A percentile compares a stretch with the other conserved stretches of the same genome.
These are phyloP conservation scores for Moelleriella libera DNA, from an alignment of 2,329 filamentous ascomycete genomes.

Conservation along the genomic window DNA sequence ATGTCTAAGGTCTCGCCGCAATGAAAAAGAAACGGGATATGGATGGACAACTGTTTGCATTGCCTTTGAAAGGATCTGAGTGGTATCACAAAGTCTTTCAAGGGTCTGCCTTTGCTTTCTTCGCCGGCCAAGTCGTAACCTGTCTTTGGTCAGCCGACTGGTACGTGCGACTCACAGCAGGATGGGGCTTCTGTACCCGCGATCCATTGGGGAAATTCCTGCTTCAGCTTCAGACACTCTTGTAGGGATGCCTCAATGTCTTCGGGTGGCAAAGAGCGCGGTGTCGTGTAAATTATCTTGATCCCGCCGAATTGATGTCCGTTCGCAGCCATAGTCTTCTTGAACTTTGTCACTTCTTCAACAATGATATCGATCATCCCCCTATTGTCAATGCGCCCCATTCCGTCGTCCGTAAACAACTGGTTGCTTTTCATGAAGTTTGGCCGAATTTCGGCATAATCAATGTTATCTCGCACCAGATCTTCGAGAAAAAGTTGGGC, in stretches of 20 bases:
- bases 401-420: constrained; percentile 44
- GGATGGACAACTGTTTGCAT: constrained; percentile 31
- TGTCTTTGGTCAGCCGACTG: constrained; percentile 10
- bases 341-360: constrained; percentile 36
- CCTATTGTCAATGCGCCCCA: constrained; percentile 33
- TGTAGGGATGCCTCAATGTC: constrained; percentile 37
- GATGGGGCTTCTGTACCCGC: constrained; percentile 31
- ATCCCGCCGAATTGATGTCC: constrained; percentile 42
- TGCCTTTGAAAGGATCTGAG: constrained; percentile 40
- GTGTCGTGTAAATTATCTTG: constrained; percentile 60
- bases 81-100: constrained; percentile 38
- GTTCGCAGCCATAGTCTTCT: constrained; percentile 13
- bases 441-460: constrained; percentile 57
- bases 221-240: constrained; percentile 49
- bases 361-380: constrained; percentile 48
- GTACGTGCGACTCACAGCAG: not conserved
- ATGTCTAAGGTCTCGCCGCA: constrained; percentile 61
- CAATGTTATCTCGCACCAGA: constrained; percentile 50
- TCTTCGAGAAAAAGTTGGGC: constrained; percentile 44
- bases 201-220: constrained; percentile 40
- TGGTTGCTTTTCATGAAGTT: constrained; percentile 53
- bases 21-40: constrained; percentile 63
- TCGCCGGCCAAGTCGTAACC: constrained; percentile 60
- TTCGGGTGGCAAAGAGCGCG: constrained; percentile 38
- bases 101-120: constrained; percentile 45